Percentiles rank a stretch among this genome's conserved stretches.
These are phyloP conservation scores for Colletotrichum phormii DNA, from an alignment of 2,329 filamentous ascomycete genomes.

Conservation along the genomic window DNA sequence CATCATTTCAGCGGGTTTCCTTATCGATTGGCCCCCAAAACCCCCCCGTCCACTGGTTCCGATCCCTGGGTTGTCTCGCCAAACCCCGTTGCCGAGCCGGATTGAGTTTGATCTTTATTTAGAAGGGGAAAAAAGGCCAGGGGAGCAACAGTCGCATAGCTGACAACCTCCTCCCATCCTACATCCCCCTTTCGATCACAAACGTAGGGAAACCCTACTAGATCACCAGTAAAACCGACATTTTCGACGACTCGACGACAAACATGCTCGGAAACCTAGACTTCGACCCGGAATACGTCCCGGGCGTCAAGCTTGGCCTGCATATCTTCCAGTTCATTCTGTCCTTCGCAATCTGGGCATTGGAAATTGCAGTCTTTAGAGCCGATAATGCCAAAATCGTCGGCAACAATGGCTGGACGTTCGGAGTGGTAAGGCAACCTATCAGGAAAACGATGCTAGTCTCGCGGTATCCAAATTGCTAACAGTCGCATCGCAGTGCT, in stretches of 20 bases:
- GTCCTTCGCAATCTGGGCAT: constrained; percentile 66
- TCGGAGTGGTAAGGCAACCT: constrained; percentile 66
- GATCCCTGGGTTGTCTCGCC: constrained; percentile 32
- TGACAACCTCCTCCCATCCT: constrained; percentile 17
- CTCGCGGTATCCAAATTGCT: constrained; percentile 10
- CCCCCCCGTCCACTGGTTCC: not conserved
- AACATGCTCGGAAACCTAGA: constrained; percentile 61
- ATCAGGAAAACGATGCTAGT: not conserved
- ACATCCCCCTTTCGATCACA: constrained; percentile 23
- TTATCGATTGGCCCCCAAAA: constrained; percentile 25
- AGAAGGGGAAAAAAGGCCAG: constrained; percentile 28
- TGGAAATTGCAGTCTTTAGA: constrained; percentile 71
- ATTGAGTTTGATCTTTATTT: constrained; percentile 35
- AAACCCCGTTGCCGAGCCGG: constrained; percentile 35
- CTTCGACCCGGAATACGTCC: constrained; percentile 65
- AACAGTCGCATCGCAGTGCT: constrained; percentile 61
- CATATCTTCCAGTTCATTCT: constrained; percentile 67
- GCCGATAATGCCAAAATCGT: constrained; percentile 60
- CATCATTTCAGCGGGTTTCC: constrained; percentile 3
- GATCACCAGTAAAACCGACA: not conserved
- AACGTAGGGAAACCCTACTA: constrained; percentile 6
- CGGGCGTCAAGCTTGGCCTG: constrained; percentile 66
- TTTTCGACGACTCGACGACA: constrained; percentile 26
- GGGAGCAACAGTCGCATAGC: constrained; percentile 30
- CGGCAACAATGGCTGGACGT: constrained; percentile 72